Evolutionary conservation across 1,284 basidiomycete species (phyloP), one percentile per base, ranked within the genome.

Genomic region (Apiotrichum porosum): DNA sequence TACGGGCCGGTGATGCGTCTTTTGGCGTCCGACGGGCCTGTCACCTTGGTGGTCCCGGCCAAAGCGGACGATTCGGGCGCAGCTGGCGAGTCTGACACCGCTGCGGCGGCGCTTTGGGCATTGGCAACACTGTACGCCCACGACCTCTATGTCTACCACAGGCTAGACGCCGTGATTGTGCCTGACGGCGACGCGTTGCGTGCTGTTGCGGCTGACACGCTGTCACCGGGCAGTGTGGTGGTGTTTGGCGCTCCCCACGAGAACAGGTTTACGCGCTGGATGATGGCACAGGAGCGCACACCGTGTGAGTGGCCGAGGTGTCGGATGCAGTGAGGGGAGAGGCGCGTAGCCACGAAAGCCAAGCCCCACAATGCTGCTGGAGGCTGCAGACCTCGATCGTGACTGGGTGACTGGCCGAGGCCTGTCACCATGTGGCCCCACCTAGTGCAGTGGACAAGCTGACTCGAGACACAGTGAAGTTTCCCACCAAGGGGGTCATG

Each of bases 61-160:
- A n/a, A n/a, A n/a, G n/a, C n/a, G n/a, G n/a, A n/a, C n/a, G n/a
- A n/a, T n/a, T n/a, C n/a, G n/a, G n/a, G n/a, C n/a, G n/a, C n/a
- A n/a, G 10, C 5, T 22, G 6, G 17, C 12, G 37, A 35, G 5
- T 76, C 81, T 0, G 67, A 54, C 1, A 3, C 22, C 9, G 38
- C 44, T 9, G n/a, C 17, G 4, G 24, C 30, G 0, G 47, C 30
- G 1, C 66, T 72, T 8, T 52, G 76, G 1, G 78, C 77, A 2
- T 61, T 82, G 6, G 87, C 85, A 1, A 63, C 77, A 6, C 77
- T 86, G 4, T 73, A 90, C 39, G 81, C 83, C 3, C 81, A 88
- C 60, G 80, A 82, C 52, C 72, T 90, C 13, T 72, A 81, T 36
- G 65, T 81, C 0, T 88, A 85, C 68, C 84, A 86, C 61, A 78